Evolutionary conservation across 768 basidiomycete species (phyloP), one percentile per base, ranked within the genome.

Genomic region (Termitomyces sp.): DNA sequence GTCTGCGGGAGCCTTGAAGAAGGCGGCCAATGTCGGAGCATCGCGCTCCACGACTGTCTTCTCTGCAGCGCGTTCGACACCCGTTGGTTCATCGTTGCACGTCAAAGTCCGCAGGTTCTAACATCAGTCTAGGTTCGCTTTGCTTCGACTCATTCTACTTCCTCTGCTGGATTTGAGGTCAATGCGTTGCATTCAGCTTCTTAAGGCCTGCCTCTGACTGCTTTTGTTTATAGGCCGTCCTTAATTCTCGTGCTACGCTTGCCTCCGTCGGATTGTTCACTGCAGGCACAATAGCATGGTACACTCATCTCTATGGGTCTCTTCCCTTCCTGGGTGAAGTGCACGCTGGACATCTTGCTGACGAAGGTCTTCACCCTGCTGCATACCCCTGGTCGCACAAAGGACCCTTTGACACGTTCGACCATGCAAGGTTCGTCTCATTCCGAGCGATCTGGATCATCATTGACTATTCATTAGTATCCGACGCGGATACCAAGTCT

Each of bases 401-500:
- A 57, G 97, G 97, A 8, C 68, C 73, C 58, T 75, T 99, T 28
- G 92, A 97, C 74, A 87, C 90, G 46, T 99, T 95, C 68, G 95
- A 99, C 79, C 97, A 99, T 72, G 85, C 93, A 61, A 88, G 94
- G 96, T 94, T 77, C 71, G 82, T 76, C 58, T 52, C 52, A 44
- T 63, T 66, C 59, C 62, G 55, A 62, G 54, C 38, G 28, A 20
- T 50, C 41, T 45, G 30, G 41, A 48, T 55, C 48, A 57, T 40
- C 36, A 44, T 54, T 57, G 18, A 62, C 43, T 36, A 45, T 52
- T 63, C 57, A 62, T 22, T 52, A 96, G 94, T 73, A 95, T 98
- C 68, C 94, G 95, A 66, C 83, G 96, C 69, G 95, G 94, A 41
- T 95, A 92, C 79, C 86, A 90, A 73, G 97, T 99, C 56, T 99